These are phyloP conservation scores for Paraconiothyrium sp. DNA, from an alignment of 2,329 filamentous ascomycete genomes.

Conservation along the genomic window DNA sequence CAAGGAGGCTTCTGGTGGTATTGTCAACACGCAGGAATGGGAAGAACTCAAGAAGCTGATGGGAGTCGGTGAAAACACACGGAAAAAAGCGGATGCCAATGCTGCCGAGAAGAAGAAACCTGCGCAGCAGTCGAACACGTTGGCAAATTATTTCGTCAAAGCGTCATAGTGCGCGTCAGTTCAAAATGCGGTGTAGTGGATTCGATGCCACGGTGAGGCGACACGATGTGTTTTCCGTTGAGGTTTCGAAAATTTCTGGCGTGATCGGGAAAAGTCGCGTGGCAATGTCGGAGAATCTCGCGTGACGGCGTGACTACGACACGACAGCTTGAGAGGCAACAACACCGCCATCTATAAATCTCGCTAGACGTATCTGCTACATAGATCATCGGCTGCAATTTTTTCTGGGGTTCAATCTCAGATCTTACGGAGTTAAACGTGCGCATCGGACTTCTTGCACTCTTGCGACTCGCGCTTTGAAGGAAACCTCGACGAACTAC, in stretches of 20 bases:
- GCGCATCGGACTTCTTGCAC: background rate
- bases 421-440: background rate
- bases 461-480: background rate
- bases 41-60: slow-evolving; percentile 70
- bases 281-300: slow-evolving; percentile 11
- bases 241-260: slow-evolving; percentile 8
- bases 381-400: background rate
- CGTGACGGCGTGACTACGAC: slow-evolving; percentile 12
- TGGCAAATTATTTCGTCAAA: slow-evolving; percentile 45
- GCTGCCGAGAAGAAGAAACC: slow-evolving; percentile 39
- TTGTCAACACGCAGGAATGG: slow-evolving; percentile 68
- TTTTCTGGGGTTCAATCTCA: background rate
- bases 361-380: background rate
- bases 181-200: background rate
- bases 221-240: background rate
- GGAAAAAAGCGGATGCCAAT: slow-evolving; percentile 47
- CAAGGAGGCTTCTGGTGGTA: slow-evolving; percentile 73
- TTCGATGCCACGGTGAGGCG: background rate
- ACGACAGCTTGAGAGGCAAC: slow-evolving; percentile 3
- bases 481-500: background rate
- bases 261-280: slow-evolving; percentile 15
- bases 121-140: slow-evolving; percentile 45
- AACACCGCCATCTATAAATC: background rate
- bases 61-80: slow-evolving; percentile 65
- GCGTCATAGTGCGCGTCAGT: slow-evolving; percentile 1